Evolutionary conservation across 345 rosid species (phyloP).

Genomic region (Aegle marmelos): DNA sequence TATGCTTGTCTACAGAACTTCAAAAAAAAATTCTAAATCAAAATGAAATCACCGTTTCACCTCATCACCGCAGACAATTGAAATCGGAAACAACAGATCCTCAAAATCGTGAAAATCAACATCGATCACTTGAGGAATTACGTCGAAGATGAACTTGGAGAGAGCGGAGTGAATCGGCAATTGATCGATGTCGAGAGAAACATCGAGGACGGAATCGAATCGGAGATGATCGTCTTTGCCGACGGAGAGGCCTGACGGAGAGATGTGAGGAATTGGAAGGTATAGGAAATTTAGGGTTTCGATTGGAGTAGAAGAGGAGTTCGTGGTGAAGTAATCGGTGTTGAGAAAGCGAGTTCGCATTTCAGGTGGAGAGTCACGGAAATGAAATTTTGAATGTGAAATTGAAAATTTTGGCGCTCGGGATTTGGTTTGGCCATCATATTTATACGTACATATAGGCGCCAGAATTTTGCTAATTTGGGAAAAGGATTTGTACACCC

Average conservation of each 20-base stretch:
- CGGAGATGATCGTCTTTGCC: constrained; percentile 26
- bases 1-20: not conserved
- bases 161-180: constrained; percentile 51
- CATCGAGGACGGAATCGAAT: constrained; percentile 27
- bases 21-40: not conserved
- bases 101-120: constrained; percentile 28
- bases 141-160: constrained; percentile 50
- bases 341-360: constrained; percentile 83
- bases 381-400: not conserved
- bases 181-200: constrained; percentile 30
- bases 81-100: constrained; percentile 13
- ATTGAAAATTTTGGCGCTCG: constrained; percentile 39
- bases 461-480: not conserved
- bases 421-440: not conserved
- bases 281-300: constrained; percentile 58
- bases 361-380: not conserved
- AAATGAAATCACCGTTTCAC: constrained; percentile 19
- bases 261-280: constrained; percentile 51
- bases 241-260: constrained; percentile 23
- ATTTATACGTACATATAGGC: too few relatives aligned
- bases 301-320: constrained; percentile 30
- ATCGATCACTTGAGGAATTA: constrained; percentile 46
- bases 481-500: too few relatives aligned
- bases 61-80: constrained; percentile 15
- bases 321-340: constrained; percentile 43